These are phyloP conservation scores for Plasmodium inui DNA, from an alignment of 169 alveolate genomes.

Conservation along the genomic window DNA sequence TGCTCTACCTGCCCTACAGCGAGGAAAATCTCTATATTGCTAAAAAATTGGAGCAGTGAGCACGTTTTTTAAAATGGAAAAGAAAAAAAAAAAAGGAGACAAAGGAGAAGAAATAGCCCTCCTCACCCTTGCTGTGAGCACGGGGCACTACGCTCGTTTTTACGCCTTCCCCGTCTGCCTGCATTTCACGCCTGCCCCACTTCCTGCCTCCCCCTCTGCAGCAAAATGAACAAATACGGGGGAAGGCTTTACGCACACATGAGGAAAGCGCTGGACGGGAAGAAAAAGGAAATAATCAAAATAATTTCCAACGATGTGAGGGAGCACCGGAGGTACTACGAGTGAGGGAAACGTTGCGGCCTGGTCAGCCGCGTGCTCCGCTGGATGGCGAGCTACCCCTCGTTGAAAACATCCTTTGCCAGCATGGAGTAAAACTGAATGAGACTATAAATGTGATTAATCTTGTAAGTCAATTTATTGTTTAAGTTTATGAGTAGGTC, in stretches of 20 bases:
- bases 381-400: neutral
- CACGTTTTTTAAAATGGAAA: neutral
- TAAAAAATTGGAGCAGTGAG: conserved; percentile 48
- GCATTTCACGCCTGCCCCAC: neutral
- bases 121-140: neutral
- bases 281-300: conserved; percentile 51
- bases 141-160: neutral
- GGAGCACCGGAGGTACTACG: conserved; percentile 33
- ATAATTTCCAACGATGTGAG: conserved; percentile 61
- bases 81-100: neutral
- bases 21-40: conserved; percentile 38
- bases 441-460: conserved; percentile 53
- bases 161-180: neutral
- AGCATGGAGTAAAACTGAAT: conserved; percentile 49
- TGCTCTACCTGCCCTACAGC: conserved; percentile 20
- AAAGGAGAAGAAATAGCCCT: neutral
- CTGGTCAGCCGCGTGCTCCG: too few species aligned
- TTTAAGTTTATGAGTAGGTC: conserved; percentile 47
- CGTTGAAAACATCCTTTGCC: conserved; percentile 47
- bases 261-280: conserved; percentile 24
- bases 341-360: too few species aligned
- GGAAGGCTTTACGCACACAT: conserved; percentile 17
- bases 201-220: neutral
- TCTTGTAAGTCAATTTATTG: conserved; percentile 17
- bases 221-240: conserved; percentile 51